Conservation (phyloP, 257 asterid genomes). For the Paraleonurus japonicus region DNA sequence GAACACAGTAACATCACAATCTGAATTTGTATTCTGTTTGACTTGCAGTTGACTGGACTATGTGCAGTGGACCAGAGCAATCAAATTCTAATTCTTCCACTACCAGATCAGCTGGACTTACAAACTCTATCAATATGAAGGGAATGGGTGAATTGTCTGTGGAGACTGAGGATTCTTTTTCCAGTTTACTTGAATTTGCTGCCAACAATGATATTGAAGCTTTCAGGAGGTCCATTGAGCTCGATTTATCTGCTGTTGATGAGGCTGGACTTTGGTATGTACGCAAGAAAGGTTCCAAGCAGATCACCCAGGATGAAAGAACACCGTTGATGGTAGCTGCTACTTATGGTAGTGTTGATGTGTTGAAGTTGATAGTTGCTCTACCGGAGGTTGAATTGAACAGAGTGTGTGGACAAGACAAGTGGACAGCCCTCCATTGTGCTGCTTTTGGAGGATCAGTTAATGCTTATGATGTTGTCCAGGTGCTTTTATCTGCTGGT, state of each 20-base stretch:
- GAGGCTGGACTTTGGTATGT: conserved; percentile 79
- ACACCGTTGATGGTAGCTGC: conserved; percentile 97
- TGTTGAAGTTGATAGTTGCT: conserved; percentile 70
- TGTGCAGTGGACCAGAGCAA: conserved; percentile 56
- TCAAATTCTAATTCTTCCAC: conserved; percentile 34
- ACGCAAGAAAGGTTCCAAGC: conserved; percentile 68
- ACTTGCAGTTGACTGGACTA: conserved; percentile 48
- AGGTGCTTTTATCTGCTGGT: conserved; percentile 79
- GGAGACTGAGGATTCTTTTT: conserved; percentile 67
- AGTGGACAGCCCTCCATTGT: conserved; percentile 94
- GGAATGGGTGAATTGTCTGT: conserved; percentile 46
- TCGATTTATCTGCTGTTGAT: conserved; percentile 69
- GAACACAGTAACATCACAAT: not conserved
- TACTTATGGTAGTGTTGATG: conserved; percentile 76
- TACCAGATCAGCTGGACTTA: conserved; percentile 18
- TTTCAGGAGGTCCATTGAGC: conserved; percentile 65
- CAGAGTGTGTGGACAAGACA: conserved; percentile 64
- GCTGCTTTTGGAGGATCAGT: conserved; percentile 81
- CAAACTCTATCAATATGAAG: conserved; percentile 33
- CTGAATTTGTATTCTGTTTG: conserved; percentile 20
- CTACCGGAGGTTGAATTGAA: conserved; percentile 84
- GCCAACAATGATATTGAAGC: conserved; percentile 75
- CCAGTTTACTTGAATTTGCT: conserved; percentile 82
- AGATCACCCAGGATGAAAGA: conserved; percentile 62
- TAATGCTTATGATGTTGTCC: conserved; percentile 50